phyloP scores from a whole-genome alignment of 2,329 filamentous ascomycete genomes.

The Microsporum audouinii region DNA sequence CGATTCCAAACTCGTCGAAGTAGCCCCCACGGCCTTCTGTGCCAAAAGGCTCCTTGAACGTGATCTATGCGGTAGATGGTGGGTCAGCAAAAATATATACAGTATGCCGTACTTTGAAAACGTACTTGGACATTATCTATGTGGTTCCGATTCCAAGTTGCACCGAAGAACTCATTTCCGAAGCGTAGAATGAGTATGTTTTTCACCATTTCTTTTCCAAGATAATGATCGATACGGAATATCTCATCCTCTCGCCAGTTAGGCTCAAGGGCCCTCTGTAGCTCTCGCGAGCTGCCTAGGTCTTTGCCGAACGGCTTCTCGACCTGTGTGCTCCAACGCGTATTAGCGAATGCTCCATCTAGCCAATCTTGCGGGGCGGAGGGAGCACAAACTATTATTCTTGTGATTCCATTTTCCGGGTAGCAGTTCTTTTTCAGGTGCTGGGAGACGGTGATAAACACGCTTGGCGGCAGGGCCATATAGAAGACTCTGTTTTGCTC shows the following conservation, averaged over 20 bases:
- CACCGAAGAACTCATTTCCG: constrained; percentile 96
- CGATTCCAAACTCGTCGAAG: constrained; percentile 98
- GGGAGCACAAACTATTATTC: constrained; percentile 65
- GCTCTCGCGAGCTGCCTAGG: constrained; percentile 79
- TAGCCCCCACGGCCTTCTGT: constrained; percentile 96
- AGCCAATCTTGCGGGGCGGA: neutral
- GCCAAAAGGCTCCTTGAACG: constrained; percentile 98
- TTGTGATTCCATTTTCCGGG: constrained; percentile 75
- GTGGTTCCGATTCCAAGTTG: constrained; percentile 98
- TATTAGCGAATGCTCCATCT: too few relatives aligned
- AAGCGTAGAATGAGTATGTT: constrained; percentile 97
- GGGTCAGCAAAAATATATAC: neutral
- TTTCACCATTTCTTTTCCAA: constrained; percentile 99
- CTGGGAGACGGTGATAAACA: constrained; percentile 95
- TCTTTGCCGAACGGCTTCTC: constrained; percentile 99
- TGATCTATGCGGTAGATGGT: constrained; percentile 47
- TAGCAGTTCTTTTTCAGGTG: constrained; percentile 97
- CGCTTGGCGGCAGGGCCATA: constrained; percentile 95
- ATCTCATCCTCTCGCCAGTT: constrained; percentile 99
- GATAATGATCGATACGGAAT: constrained; percentile 98
- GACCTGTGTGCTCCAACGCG: constrained; percentile 45
- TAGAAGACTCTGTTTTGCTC: constrained; percentile 94
- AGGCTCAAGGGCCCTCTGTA: constrained; percentile 87
- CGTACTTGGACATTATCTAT: constrained; percentile 88
- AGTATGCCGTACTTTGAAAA: neutral